These are phyloP conservation scores for Haplosporangium sp. DNA, from an alignment of 371 early-diverging fungal species.

Conservation along the genomic window DNA sequence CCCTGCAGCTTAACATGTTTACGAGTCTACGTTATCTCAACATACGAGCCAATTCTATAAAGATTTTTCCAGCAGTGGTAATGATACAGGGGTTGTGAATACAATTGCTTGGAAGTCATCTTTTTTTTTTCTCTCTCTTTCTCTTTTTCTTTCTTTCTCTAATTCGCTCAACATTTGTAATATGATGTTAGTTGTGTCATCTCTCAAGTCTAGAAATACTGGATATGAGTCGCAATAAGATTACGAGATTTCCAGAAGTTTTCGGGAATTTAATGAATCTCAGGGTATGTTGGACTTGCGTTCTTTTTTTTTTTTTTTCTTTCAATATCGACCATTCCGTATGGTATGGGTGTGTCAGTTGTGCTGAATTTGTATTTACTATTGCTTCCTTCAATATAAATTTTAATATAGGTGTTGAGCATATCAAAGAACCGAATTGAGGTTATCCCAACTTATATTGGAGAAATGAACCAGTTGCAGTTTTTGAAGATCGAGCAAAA, in stretches of 20 bases:
- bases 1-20: slow-evolving; percentile 54
- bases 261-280: slow-evolving; percentile 52
- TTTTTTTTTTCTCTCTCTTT: too few relatives aligned
- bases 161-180: background rate
- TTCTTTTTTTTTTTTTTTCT: too few relatives aligned
- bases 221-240: slow-evolving; percentile 56
- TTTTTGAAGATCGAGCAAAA: slow-evolving; percentile 53
- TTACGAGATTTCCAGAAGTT: slow-evolving; percentile 39
- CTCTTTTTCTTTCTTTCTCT: background rate
- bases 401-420: slow-evolving; percentile 41
- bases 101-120: background rate
- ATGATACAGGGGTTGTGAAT: background rate
- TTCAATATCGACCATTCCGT: background rate
- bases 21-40: slow-evolving; percentile 53
- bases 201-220: slow-evolving; percentile 43
- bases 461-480: slow-evolving; percentile 45
- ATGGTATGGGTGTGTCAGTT: too few relatives aligned
- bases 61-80: slow-evolving; percentile 52
- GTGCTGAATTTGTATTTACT: background rate
- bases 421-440: slow-evolving; percentile 47
- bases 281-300: slow-evolving; percentile 21
- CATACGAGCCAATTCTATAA: slow-evolving; percentile 52
- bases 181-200: slow-evolving; percentile 32
- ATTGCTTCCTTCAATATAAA: background rate
- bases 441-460: slow-evolving; percentile 43